Conservation (phyloP, 106 monocot species). For the Platanthera guangdongensis region DNA sequence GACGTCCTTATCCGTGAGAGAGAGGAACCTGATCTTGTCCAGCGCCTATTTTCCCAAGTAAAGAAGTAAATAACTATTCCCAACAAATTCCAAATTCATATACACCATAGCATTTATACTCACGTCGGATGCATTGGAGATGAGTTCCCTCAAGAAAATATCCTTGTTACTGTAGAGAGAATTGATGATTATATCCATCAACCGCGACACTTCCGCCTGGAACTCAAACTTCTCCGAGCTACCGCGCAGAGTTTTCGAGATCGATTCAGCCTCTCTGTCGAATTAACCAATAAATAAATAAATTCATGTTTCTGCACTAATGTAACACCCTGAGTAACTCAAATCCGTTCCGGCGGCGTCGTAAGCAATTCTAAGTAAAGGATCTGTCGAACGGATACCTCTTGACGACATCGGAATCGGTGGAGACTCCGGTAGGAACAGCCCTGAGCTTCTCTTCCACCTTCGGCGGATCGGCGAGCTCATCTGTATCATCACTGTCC, state of each 20-base stretch:
- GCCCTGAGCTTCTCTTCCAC: slow-evolving; percentile 93
- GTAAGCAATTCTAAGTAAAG: not conserved
- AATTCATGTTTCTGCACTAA: not conserved
- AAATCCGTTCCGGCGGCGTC: not conserved
- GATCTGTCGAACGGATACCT: slow-evolving; percentile 32
- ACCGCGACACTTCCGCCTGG: slow-evolving; percentile 73
- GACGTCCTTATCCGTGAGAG: slow-evolving; percentile 90
- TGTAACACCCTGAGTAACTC: not conserved
- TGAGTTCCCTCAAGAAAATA: slow-evolving; percentile 74
- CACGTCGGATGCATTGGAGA: slow-evolving; percentile 78
- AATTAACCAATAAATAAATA: not conserved
- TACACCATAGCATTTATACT: not conserved
- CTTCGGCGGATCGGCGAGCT: slow-evolving; percentile 74
- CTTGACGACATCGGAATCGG: slow-evolving; percentile 80
- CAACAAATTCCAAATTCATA: not conserved
- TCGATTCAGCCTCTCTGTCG: slow-evolving; percentile 60
- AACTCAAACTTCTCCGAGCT: slow-evolving; percentile 65
- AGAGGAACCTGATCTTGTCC: slow-evolving; percentile 95
- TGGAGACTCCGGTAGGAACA: slow-evolving; percentile 74
- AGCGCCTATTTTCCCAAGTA: slow-evolving; percentile 46
- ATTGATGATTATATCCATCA: slow-evolving; percentile 78
- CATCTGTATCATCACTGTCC: slow-evolving; percentile 39
- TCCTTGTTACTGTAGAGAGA: slow-evolving; percentile 81
- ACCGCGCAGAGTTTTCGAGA: slow-evolving; percentile 39
- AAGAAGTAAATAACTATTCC: slow-evolving; percentile 2